These are phyloP conservation scores for Microsporum canis DNA, from an alignment of 2,329 filamentous ascomycete genomes.

Conservation along the genomic window DNA sequence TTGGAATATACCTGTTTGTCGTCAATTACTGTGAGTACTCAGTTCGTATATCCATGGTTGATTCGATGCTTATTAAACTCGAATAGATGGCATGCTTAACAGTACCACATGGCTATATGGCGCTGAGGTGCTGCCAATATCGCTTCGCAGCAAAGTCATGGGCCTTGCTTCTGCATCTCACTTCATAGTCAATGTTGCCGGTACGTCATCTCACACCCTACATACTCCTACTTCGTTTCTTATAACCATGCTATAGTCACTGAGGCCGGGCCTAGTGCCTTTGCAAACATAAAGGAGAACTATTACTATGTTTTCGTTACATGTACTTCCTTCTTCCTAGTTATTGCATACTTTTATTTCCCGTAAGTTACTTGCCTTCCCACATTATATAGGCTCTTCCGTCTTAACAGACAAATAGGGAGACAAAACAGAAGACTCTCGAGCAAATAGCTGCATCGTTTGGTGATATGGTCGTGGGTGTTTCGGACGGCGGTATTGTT, in stretches of 20 bases:
- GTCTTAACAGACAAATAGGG: constrained; percentile 19
- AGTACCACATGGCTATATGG: constrained; percentile 47
- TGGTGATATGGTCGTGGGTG: constrained; percentile 35
- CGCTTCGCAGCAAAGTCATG: constrained; percentile 45
- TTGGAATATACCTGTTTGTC: constrained; percentile 50
- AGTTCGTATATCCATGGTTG: background rate
- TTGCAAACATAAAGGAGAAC: constrained; percentile 47
- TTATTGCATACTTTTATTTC: constrained; percentile 45
- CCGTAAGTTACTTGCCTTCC: constrained; percentile 28
- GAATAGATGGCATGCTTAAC: constrained; percentile 43
- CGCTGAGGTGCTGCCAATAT: constrained; percentile 44
- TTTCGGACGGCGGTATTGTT: background rate
- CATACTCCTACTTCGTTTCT: background rate
- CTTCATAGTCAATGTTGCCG: constrained; percentile 45
- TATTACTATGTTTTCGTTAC: constrained; percentile 51
- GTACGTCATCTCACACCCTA: constrained; percentile 19
- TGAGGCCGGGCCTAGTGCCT: constrained; percentile 45
- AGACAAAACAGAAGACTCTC: constrained; percentile 39
- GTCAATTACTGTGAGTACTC: constrained; percentile 40
- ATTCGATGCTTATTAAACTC: background rate
- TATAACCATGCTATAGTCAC: constrained; percentile 27
- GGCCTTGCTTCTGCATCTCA: constrained; percentile 44
- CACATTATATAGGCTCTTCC: background rate
- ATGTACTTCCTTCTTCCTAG: constrained; percentile 42
- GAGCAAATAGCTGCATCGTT: constrained; percentile 42